Evolutionary conservation across 176 grass and related monocot species (phyloP).

Genomic region (Oryza meyeriana): DNA sequence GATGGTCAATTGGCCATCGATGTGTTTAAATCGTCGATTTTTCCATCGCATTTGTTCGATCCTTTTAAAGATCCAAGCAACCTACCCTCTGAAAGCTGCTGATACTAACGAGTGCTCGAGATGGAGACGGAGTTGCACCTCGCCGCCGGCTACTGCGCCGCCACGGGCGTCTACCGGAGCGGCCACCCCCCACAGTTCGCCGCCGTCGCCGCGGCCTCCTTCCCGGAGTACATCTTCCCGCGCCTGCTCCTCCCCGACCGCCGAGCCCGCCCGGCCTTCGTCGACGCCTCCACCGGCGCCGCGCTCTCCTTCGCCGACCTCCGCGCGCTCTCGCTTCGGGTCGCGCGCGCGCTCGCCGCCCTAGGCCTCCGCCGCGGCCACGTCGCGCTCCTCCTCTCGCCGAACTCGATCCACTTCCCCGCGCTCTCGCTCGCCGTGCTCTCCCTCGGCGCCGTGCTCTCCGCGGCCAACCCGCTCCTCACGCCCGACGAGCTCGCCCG

Average conservation of each 20-base stretch:
- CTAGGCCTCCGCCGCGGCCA: conserved; percentile 28
- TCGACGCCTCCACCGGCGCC: conserved; percentile 38
- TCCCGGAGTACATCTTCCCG: conserved; percentile 43
- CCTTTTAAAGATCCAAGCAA: too few relatives aligned
- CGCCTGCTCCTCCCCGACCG: not conserved
- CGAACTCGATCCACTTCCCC: conserved; percentile 50
- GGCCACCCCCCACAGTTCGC: not conserved
- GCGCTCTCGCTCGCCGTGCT: conserved; percentile 39
- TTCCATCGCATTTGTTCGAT: too few relatives aligned
- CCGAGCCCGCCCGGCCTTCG: conserved; percentile 20
- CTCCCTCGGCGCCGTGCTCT: conserved; percentile 44
- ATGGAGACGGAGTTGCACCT: not conserved
- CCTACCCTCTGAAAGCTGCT: too few relatives aligned
- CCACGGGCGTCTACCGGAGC: conserved; percentile 36
- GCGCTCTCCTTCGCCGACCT: conserved; percentile 43
- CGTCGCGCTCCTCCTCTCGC: conserved; percentile 36
- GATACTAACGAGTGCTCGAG: not conserved
- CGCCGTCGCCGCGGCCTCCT: not conserved
- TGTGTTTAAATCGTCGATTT: too few relatives aligned
- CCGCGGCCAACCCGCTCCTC: conserved; percentile 48
- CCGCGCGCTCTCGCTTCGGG: not conserved
- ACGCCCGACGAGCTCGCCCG: conserved; percentile 35
- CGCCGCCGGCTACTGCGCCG: conserved; percentile 33
- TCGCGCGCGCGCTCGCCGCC: not conserved
- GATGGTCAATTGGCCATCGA: too few relatives aligned